Conservation (phyloP, 371 early-diverging fungal species). For the Mucor plumbeus region DNA sequence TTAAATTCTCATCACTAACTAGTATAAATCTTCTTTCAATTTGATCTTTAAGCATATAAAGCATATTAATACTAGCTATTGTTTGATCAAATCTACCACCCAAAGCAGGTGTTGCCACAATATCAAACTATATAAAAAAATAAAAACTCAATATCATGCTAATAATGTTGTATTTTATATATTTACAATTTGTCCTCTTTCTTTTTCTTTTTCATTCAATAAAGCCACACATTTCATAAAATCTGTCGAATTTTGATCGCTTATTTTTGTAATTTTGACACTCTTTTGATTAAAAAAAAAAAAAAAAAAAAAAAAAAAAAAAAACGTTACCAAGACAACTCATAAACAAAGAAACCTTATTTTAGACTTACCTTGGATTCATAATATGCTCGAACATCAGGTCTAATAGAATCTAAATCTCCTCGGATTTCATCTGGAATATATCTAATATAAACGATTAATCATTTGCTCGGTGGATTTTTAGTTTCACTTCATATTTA, state of each 20-base stretch:
- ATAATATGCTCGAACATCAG: slow-evolving; percentile 73
- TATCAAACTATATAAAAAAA: slow-evolving; percentile 45
- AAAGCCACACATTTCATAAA: slow-evolving; percentile 81
- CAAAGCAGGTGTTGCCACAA: slow-evolving; percentile 82
- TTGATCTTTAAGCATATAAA: slow-evolving; percentile 60
- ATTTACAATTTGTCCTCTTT: slow-evolving; percentile 28
- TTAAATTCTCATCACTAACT: slow-evolving; percentile 74
- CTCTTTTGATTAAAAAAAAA: no score
- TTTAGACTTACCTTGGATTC: slow-evolving; percentile 33
- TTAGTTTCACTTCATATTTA: slow-evolving; percentile 20
- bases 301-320: no score
- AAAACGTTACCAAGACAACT: no score
- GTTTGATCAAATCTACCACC: slow-evolving; percentile 93
- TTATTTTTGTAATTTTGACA: slow-evolving; percentile 52
- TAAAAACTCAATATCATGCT: neutral
- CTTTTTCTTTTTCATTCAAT: slow-evolving; percentile 40
- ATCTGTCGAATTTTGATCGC: slow-evolving; percentile 82
- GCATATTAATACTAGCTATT: slow-evolving; percentile 75
- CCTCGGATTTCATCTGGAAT: slow-evolving; percentile 84
- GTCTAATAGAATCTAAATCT: slow-evolving; percentile 84
- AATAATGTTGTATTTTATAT: neutral
- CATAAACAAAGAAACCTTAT: no score
- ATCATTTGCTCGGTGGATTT: neutral
- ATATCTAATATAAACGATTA: slow-evolving; percentile 50
- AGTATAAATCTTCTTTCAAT: slow-evolving; percentile 61